A percentile compares a stretch with the other conserved stretches of the same genome.
These are phyloP conservation scores for Polychaeton citri DNA, from an alignment of 2,329 filamentous ascomycete species.

Conservation along the genomic window DNA sequence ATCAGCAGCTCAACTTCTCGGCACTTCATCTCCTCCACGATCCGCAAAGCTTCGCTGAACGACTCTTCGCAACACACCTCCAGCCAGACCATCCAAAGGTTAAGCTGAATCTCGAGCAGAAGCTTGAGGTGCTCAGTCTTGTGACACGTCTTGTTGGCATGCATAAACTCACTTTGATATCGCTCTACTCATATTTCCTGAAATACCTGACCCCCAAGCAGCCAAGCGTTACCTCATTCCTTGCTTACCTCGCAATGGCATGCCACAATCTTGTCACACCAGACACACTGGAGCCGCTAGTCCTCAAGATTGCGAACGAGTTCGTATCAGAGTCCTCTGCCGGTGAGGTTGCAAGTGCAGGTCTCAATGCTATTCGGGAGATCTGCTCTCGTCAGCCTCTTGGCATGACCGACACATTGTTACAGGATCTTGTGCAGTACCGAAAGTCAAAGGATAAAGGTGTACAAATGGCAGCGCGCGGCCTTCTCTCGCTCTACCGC, in stretches of 20 bases:
- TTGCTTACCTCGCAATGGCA: conserved; percentile 83
- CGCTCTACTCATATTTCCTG: conserved; percentile 91
- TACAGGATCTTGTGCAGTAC: conserved; percentile 93
- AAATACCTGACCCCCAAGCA: conserved; percentile 79
- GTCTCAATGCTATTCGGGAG: conserved; percentile 87
- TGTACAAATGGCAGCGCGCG: conserved; percentile 96
- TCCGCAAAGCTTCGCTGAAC: conserved; percentile 85
- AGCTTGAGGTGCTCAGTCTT: conserved; percentile 77
- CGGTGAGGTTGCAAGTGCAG: conserved; percentile 78
- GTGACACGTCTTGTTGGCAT: conserved; percentile 83
- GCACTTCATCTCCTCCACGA: conserved; percentile 88
- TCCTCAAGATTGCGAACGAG: conserved; percentile 95
- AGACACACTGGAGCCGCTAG: conserved; percentile 76
- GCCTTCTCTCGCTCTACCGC: conserved; percentile 76
- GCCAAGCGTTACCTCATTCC: conserved; percentile 79
- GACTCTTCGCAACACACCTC: conserved; percentile 79
- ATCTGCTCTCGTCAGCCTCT: conserved; percentile 85
- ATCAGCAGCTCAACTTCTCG: conserved; percentile 87
- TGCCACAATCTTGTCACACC: conserved; percentile 86
- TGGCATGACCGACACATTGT: conserved; percentile 90
- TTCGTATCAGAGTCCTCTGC: conserved; percentile 93
- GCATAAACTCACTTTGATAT: conserved; percentile 80
- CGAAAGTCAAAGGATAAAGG: conserved; percentile 97
- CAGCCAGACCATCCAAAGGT: conserved; percentile 60
- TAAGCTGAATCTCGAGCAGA: conserved; percentile 77